These are phyloP conservation scores for Botrytis sinoallii DNA, from an alignment of 2,329 filamentous ascomycete species.

Conservation along the genomic window DNA sequence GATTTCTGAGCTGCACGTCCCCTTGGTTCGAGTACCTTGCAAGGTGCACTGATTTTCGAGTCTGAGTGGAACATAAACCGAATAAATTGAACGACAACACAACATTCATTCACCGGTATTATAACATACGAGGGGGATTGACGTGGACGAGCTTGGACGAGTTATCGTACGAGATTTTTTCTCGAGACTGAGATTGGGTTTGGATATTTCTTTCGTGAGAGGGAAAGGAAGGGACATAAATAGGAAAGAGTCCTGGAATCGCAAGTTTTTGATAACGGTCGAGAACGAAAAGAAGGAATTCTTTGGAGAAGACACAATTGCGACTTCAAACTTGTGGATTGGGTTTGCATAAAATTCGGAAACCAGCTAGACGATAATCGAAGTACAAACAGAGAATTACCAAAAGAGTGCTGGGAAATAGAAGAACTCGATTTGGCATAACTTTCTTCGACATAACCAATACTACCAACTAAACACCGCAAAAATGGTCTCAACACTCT, in stretches of 20 bases:
- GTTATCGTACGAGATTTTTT: not conserved
- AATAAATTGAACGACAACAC: slow-evolving; percentile 5
- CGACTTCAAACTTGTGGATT: not conserved
- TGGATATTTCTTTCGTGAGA: not conserved
- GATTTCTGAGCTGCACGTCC: not conserved
- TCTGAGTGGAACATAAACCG: not conserved
- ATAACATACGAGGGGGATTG: not conserved
- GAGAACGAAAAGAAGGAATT: not conserved
- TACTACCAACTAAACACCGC: not conserved
- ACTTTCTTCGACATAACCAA: not conserved
- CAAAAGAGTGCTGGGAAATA: not conserved
- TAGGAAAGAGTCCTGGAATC: not conserved
- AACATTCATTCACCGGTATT: slow-evolving; percentile 2
- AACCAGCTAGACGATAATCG: not conserved
- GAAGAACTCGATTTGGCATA: not conserved
- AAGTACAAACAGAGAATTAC: not conserved
- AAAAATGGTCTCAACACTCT: slow-evolving; percentile 33
- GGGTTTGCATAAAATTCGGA: not conserved
- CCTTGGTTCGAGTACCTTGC: not conserved
- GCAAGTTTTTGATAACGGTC: not conserved
- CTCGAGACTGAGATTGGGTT: not conserved
- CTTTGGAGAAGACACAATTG: not conserved
- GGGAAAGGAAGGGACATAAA: not conserved
- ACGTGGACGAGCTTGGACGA: slow-evolving; percentile 8
- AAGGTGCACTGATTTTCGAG: not conserved